Evolutionary conservation across 1,284 basidiomycete species (phyloP).

Genomic region (Cutaneotrichosporon cutaneum): DNA sequence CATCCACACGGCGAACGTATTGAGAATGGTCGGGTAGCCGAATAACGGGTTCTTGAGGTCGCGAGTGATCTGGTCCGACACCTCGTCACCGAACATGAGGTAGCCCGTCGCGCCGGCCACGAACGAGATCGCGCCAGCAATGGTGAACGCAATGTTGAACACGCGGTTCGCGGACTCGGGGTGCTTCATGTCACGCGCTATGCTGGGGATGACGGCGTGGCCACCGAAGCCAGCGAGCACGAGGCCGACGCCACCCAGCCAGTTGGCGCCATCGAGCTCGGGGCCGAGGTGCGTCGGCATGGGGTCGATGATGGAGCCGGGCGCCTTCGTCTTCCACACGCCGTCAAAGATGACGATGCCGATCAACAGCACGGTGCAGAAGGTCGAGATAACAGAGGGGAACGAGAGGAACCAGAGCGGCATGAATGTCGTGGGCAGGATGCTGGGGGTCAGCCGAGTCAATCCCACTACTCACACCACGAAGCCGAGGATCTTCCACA

Average conservation of each 20-base stretch:
- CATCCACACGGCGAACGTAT: constrained; percentile 79
- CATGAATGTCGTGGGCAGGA: constrained; percentile 79
- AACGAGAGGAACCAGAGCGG: constrained; percentile 80
- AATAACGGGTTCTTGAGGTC: constrained; percentile 70
- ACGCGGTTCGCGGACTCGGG: constrained; percentile 73
- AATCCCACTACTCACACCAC: constrained; percentile 60
- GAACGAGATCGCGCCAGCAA: constrained; percentile 72
- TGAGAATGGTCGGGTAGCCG: constrained; percentile 72
- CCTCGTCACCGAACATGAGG: constrained; percentile 80
- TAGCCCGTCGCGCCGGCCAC: constrained; percentile 83
- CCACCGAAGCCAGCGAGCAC: constrained; percentile 98
- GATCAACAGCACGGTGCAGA: constrained; percentile 75
- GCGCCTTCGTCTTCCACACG: constrained; percentile 69
- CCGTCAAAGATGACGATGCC: constrained; percentile 82
- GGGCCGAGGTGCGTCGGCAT: constrained; percentile 68
- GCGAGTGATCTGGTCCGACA: constrained; percentile 86
- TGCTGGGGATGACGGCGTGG: constrained; percentile 86
- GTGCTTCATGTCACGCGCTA: constrained; percentile 86
- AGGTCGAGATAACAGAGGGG: constrained; percentile 77
- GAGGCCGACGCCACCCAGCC: constrained; percentile 65
- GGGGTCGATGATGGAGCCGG: constrained; percentile 78
- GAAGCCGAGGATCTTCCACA: constrained; percentile 73
- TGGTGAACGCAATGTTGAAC: constrained; percentile 43
- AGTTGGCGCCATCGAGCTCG: constrained; percentile 57
- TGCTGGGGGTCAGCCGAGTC: constrained; percentile 18